Evolutionary conservation across 2,329 filamentous ascomycete genomes (phyloP), one percentile per base, ranked within the genome.

Genomic region (Hymenoscyphus repandus): DNA sequence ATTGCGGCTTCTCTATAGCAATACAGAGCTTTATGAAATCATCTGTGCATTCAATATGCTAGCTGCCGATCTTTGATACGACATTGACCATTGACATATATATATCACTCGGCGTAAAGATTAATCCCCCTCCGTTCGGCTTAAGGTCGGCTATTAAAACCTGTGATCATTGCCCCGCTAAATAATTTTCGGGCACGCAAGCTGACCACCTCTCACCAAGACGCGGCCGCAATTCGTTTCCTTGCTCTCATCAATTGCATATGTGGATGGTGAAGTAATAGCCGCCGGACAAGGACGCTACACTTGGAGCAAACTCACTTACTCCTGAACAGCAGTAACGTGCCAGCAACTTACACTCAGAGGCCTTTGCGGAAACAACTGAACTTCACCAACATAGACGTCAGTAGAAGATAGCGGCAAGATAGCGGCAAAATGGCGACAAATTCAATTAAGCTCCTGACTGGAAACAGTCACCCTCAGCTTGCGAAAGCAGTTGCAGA

Each of bases 361-460:
- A 36, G 10, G 6, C 31, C 5, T 9, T 37, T 34, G 15, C 15
- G n/a, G 34, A 47, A 20, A 22, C 32, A n/a, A 42, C 20, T 12
- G 11, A 13, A 6, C n/a, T 30, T 5, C 15, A 12, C 33, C 30
- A 12, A 42, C n/a, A 13, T 34, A 37, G 39, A 38, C 37, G 37
- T 15, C 15, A 32, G 15, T 18, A 20, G 30, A 12, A 15, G 15
- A 20, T 9, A 48, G 32, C 5, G 12, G 13, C 20, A 34, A 13
- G 7, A 46, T 27, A 47, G 5, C 44, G n/a, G 39, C 47, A 53
- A 20, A 53, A 88, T 88, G 85, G 79, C 84, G 60, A 78, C 82
- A 56, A 88, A 88, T 71, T 84, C 80, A 34, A 88, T 88, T 67
- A 88, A 88, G 70, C 72, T 88, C 57, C 74, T 88, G 67, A 88